phyloP scores from a whole-genome alignment of 306 rosid genomes.

The Cyclanthera cordifolia region DNA sequence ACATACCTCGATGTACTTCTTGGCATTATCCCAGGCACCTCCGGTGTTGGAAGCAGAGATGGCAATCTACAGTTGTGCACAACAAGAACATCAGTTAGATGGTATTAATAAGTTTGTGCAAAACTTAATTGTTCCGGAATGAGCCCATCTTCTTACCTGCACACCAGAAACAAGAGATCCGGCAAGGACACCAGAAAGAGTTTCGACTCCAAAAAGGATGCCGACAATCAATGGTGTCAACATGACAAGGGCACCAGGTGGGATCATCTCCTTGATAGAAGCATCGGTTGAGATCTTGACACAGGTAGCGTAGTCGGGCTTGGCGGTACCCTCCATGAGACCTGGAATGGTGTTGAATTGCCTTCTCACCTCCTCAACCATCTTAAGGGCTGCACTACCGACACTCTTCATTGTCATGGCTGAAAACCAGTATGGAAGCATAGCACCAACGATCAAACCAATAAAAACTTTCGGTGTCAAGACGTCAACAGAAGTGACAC shows the following conservation, averaged over 20 bases:
- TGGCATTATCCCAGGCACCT: constrained; percentile 99
- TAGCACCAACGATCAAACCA: constrained; percentile 78
- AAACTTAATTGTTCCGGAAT: not conserved
- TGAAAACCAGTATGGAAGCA: constrained; percentile 99
- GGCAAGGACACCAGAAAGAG: constrained; percentile 91
- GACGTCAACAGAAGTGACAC: constrained; percentile 58
- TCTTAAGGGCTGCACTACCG: constrained; percentile 90
- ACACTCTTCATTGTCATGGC: constrained; percentile 99
- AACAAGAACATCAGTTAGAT: constrained; percentile 7
- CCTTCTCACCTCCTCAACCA: constrained; percentile 97
- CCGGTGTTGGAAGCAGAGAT: constrained; percentile 99
- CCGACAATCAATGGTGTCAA: constrained; percentile 88
- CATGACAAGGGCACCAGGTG: constrained; percentile 97
- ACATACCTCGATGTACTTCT: constrained; percentile 85
- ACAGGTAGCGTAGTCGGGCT: constrained; percentile 89
- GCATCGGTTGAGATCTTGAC: constrained; percentile 94
- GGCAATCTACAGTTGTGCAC: constrained; percentile 51
- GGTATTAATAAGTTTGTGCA: no score
- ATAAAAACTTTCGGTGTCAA: constrained; percentile 87
- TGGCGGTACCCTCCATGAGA: constrained; percentile 82
- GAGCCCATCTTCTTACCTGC: constrained; percentile 39
- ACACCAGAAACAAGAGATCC: constrained; percentile 92
- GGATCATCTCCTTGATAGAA: constrained; percentile 89
- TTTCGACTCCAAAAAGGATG: constrained; percentile 86
- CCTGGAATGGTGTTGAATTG: constrained; percentile 90